Conservation (phyloP, 108 stramenopile genomes). For the Skeletonema marinoi region DNA sequence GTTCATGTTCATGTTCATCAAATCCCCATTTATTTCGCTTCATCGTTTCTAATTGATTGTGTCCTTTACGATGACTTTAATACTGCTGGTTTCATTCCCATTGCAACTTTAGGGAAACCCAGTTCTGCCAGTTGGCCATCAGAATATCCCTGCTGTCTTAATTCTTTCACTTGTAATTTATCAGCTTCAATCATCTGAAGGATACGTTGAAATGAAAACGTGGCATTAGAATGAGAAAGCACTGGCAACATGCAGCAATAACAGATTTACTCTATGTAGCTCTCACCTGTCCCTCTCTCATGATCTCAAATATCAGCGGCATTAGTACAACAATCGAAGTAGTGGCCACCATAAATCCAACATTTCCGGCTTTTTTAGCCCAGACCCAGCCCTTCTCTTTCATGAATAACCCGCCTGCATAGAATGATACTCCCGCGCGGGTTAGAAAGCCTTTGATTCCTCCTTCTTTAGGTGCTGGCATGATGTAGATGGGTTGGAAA, state of each 20-base stretch:
- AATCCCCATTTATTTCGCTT: too few species aligned
- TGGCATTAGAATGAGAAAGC: neutral
- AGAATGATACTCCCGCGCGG: conserved; percentile 71
- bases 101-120: conserved; percentile 70
- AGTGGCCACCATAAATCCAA: conserved; percentile 78
- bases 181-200: conserved; percentile 81
- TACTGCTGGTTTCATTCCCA: conserved; percentile 41
- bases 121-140: conserved; percentile 88
- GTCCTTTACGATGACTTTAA: conserved; percentile 29
- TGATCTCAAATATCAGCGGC: conserved; percentile 90
- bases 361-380: conserved; percentile 58
- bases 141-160: conserved; percentile 79
- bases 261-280: neutral
- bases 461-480: conserved; percentile 47
- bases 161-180: conserved; percentile 76
- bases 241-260: neutral
- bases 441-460: conserved; percentile 86
- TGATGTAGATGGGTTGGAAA: neutral
- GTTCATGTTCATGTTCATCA: too few species aligned
- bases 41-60: too few species aligned
- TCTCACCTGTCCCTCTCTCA: conserved; percentile 83
- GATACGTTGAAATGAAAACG: neutral
- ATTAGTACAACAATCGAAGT: conserved; percentile 83
- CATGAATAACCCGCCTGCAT: conserved; percentile 56
- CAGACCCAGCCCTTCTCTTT: conserved; percentile 64